Evolutionary conservation across 495 filamentous ascomycete genomes (phyloP).

Genomic region (Pyronema domesticum): DNA sequence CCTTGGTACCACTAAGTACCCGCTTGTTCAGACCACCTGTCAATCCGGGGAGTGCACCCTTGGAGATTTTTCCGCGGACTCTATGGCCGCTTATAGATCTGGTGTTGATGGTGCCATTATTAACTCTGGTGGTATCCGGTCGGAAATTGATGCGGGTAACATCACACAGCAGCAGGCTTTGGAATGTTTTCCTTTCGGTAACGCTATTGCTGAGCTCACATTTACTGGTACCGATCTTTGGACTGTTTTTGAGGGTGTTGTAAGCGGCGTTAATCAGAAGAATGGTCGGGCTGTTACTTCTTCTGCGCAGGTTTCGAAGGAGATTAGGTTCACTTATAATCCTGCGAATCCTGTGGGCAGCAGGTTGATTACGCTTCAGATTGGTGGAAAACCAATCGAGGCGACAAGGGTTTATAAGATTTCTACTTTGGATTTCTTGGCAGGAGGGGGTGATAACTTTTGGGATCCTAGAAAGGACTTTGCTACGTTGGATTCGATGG

Average conservation of each 20-base stretch:
- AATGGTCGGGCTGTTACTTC: constrained; percentile 33
- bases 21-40: constrained; percentile 36
- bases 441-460: constrained; percentile 39
- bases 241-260: constrained; percentile 34
- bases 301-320: constrained; percentile 34
- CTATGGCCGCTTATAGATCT: constrained; percentile 36
- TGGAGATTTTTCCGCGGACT: constrained; percentile 35
- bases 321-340: constrained; percentile 33
- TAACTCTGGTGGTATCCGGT: constrained; percentile 40
- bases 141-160: constrained; percentile 34
- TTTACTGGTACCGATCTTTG: constrained; percentile 32
- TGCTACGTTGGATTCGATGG: constrained; percentile 31
- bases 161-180: constrained; percentile 39
- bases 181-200: constrained; percentile 40
- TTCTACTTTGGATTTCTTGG: constrained; percentile 38
- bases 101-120: constrained; percentile 30
- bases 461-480: constrained; percentile 24
- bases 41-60: constrained; percentile 34
- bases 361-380: constrained; percentile 29
- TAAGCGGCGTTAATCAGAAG: constrained; percentile 29
- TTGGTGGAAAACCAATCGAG: constrained; percentile 29
- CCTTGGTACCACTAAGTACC: constrained; percentile 31
- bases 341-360: constrained; percentile 23
- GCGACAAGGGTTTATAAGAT: constrained; percentile 29
- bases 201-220: constrained; percentile 33